Percentiles rank a stretch among this genome's conserved stretches.
Conservation (phyloP, 805 yeast species). For the Kuraishia piskuri region DNA sequence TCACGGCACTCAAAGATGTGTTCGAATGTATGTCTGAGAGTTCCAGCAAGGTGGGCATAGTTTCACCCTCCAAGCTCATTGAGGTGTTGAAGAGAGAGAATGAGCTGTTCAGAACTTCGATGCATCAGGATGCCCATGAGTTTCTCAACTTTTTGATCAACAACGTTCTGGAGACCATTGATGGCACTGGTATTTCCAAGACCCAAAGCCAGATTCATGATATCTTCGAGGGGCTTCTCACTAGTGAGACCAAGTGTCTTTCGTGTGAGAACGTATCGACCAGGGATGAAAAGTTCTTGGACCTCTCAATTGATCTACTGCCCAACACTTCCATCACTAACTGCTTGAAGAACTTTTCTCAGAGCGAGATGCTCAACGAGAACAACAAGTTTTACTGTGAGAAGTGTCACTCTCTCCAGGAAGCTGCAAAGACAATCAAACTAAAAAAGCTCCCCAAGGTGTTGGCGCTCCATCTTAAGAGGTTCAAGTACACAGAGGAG, state of each 20-base stretch:
- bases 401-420: conserved; percentile 82
- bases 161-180: conserved; percentile 47
- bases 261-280: conserved; percentile 79
- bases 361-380: conserved; percentile 76
- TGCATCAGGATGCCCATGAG: conserved; percentile 99
- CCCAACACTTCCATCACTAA: conserved; percentile 68
- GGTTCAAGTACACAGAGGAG: conserved; percentile 87
- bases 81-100: conserved; percentile 75
- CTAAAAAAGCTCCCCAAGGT: conserved; percentile 70
- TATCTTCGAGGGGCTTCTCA: conserved; percentile 75
- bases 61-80: conserved; percentile 70
- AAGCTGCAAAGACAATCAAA: conserved; percentile 85
- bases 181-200: conserved; percentile 10
- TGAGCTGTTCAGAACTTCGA: conserved; percentile 75
- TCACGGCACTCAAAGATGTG: conserved; percentile 70
- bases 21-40: conserved; percentile 79
- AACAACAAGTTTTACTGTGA: conserved; percentile 92
- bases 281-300: conserved; percentile 80
- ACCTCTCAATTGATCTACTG: conserved; percentile 77
- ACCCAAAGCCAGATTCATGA: conserved; percentile 27
- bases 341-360: conserved; percentile 74
- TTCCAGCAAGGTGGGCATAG: conserved; percentile 64
- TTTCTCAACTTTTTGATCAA: conserved; percentile 83
- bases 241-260: conserved; percentile 83
- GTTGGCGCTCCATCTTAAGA: conserved; percentile 75